Percentiles rank a stretch among this genome's conserved stretches.
Evolutionary conservation across 2,329 filamentous ascomycete species (phyloP).

Genomic region (Beauveria pseudobassiana): DNA sequence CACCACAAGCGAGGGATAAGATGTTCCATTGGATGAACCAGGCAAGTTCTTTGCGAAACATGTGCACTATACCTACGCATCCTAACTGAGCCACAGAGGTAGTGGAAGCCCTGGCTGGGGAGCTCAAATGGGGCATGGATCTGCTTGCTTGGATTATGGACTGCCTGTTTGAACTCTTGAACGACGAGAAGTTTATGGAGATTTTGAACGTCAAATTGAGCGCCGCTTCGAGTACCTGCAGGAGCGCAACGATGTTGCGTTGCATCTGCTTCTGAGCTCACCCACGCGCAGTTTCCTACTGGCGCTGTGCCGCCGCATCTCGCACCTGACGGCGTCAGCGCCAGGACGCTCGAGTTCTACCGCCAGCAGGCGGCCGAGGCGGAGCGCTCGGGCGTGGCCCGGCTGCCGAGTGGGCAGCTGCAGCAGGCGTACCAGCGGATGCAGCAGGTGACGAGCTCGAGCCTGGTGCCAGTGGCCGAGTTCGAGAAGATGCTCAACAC

Average conservation of each 20-base stretch:
- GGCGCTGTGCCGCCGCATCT: conserved; percentile 58
- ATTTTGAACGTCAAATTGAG: conserved; percentile 41
- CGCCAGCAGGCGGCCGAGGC: conserved; percentile 35
- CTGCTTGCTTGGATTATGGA: conserved; percentile 58
- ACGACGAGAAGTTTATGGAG: conserved; percentile 43
- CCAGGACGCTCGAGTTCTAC: conserved; percentile 43
- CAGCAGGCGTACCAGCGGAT: conserved; percentile 50
- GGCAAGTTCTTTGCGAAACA: conserved; percentile 21
- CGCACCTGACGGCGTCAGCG: conserved; percentile 45
- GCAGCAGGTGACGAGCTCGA: conserved; percentile 41
- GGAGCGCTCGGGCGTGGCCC: conserved; percentile 30
- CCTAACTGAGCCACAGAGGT: conserved; percentile 45
- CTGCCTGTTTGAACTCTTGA: conserved; percentile 47
- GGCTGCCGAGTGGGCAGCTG: conserved; percentile 42
- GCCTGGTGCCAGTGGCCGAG: conserved; percentile 50
- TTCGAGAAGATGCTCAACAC: conserved; percentile 54
- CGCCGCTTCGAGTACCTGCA: conserved; percentile 46
- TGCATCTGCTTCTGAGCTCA: conserved; percentile 64
- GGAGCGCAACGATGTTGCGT: conserved; percentile 46
- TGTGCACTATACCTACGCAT: background rate
- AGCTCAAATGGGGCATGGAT: conserved; percentile 72
- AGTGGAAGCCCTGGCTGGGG: conserved; percentile 63
- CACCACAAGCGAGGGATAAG: conserved; percentile 46
- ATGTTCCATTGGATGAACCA: conserved; percentile 55
- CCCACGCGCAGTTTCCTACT: conserved; percentile 66